Base-by-base conservation (phyloP, 352 stramenopile species). In the Bremia lactucae region DNA sequence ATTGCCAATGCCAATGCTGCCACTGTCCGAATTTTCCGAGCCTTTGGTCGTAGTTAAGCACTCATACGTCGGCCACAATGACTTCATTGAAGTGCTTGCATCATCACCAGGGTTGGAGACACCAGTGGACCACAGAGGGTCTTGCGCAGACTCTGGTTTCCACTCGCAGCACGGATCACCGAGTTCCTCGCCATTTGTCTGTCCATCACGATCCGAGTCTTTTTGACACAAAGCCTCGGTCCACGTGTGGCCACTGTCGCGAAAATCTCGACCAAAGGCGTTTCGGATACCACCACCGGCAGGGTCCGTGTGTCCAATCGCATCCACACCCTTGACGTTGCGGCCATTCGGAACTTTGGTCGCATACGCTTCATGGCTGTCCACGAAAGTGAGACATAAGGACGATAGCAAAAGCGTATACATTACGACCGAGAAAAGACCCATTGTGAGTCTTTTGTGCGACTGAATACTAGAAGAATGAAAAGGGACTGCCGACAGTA, bases 101-200 rank as follows among this genome's bases (percentile, higher is more conserved):
- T 36, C 42, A 41, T 65, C 46, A 23, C 55, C 42, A 1, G 55
- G 55, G 28, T 65, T 40, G 1, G 55, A 65, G 5, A 65, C 46
- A 7, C 55, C 50, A 2, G 9, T 42, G 1, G 37, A 50, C 55
- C 50, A 65, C 6, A 28, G 36, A 3, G 49, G 45, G 10, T 31
- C 36, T 34, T 21, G 40, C n/a, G 43, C 36, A 1, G 28, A 46
- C 20, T 42, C 16, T 14, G 19, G 4, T 11, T 38, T 53, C 29
- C 43, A 56, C 20, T 39, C 36, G 13, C 40, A 46, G 24, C 46
- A 59, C n/a, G 54, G 54, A 38, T 63, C 54, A 15, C 54, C 54
- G 8, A 63, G 39, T 16, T 63, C 54, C 15, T 63, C 42, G n/a
- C 54, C 54, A 18, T 64, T 59, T 23, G 49, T 64, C 37, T 59